A percentile compares a stretch with the other conserved stretches of the same genome.
phyloP scores from a whole-genome alignment of 169 alveolate species.

The Babesia microti region DNA sequence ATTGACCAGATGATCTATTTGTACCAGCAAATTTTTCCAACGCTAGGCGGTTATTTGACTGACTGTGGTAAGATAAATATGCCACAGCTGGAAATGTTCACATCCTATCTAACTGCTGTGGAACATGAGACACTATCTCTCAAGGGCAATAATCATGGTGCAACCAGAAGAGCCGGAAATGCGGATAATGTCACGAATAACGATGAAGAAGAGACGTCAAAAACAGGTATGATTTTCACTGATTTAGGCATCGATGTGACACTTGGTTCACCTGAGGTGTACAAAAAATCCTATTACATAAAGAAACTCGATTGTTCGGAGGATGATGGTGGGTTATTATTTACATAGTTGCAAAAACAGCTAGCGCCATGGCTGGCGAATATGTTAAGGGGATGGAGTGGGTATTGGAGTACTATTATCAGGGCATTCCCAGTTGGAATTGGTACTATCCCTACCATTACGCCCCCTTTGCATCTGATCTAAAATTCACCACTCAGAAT shows the following conservation, averaged over 20 bases:
- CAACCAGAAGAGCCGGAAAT: not conserved
- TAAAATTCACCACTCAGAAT: slow-evolving; percentile 53
- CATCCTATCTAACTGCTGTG: slow-evolving; percentile 65
- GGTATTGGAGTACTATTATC: slow-evolving; percentile 79
- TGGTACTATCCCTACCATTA: slow-evolving; percentile 98
- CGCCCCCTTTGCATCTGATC: slow-evolving; percentile 95
- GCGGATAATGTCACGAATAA: not conserved
- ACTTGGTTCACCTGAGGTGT: slow-evolving; percentile 29
- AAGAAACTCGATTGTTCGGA: slow-evolving; percentile 19
- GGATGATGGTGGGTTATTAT: slow-evolving; percentile 5
- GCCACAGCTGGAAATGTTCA: slow-evolving; percentile 51
- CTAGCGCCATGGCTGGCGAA: slow-evolving; percentile 42
- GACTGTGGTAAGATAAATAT: slow-evolving; percentile 74
- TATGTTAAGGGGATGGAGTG: slow-evolving; percentile 94
- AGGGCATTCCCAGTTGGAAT: slow-evolving; percentile 92
- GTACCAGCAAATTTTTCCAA: slow-evolving; percentile 79
- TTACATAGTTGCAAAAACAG: slow-evolving; percentile 12
- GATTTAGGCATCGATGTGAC: slow-evolving; percentile 43
- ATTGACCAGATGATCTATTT: slow-evolving; percentile 88
- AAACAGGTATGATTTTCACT: no score
- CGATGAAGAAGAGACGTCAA: no score
- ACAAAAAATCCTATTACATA: slow-evolving; percentile 38
- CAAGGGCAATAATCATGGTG: not conserved
- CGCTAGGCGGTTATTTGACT: slow-evolving; percentile 77
- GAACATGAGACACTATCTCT: slow-evolving; percentile 68